phyloP scores from a whole-genome alignment of 805 yeast species.

The Starmerella floris region DNA sequence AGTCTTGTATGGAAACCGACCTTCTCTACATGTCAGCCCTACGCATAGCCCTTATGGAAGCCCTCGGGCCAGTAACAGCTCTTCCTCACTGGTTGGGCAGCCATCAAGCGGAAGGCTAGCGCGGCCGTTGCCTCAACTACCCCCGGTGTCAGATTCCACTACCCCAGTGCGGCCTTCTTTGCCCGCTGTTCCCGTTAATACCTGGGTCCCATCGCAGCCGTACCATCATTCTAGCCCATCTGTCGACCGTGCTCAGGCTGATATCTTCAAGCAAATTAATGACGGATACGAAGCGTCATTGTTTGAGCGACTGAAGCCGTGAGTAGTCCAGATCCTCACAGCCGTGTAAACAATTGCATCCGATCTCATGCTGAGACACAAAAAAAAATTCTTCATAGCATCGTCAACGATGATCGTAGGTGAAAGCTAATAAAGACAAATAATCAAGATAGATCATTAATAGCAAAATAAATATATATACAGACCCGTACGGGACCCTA shows the following conservation, averaged over 20 bases:
- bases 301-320: conserved; percentile 19
- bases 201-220: too few species aligned
- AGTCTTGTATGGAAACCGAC: too few species aligned
- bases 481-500: too few species aligned
- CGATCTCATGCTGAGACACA: too few species aligned
- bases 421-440: too few species aligned
- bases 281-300: conserved; percentile 29
- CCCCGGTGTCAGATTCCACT: neutral
- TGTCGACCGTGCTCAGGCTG: conserved; percentile 15
- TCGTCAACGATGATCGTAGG: too few species aligned
- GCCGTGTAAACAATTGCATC: too few species aligned
- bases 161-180: neutral
- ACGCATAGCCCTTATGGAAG: too few species aligned
- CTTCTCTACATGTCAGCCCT: too few species aligned
- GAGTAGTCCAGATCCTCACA: neutral
- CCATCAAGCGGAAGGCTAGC: neutral
- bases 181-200: too few species aligned
- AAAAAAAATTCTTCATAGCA: neutral
- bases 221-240: neutral
- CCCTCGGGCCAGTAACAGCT: neutral
- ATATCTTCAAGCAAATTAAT: conserved; percentile 24
- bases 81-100: neutral
- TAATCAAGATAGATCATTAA: too few species aligned
- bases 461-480: neutral
- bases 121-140: conserved; percentile 10